Conservation (phyloP, 805 yeast genomes). For the Grigorovia humatica region DNA sequence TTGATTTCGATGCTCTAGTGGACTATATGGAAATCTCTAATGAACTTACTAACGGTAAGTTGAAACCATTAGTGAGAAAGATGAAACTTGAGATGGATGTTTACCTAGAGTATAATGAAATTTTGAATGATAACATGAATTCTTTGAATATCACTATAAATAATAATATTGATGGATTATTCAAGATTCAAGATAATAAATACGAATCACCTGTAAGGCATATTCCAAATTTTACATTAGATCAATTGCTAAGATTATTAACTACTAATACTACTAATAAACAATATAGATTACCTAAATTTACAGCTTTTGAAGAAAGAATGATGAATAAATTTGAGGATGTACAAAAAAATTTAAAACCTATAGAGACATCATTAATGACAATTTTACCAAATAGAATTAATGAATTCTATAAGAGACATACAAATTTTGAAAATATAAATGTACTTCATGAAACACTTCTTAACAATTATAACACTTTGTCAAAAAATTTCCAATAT, state of each 20-base stretch:
- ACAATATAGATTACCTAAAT: constrained; percentile 30
- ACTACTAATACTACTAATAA: background rate
- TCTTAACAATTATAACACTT: constrained; percentile 30
- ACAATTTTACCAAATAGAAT: constrained; percentile 41
- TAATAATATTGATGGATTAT: constrained; percentile 27
- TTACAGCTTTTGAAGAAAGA: constrained; percentile 30
- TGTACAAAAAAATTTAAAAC: constrained; percentile 36
- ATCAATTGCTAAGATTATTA: constrained; percentile 26
- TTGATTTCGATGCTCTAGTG: constrained; percentile 4
- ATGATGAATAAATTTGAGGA: constrained; percentile 34
- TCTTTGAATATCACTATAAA: constrained; percentile 34
- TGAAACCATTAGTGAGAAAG: constrained; percentile 21
- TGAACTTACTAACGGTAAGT: constrained; percentile 15
- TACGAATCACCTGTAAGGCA: constrained; percentile 34
- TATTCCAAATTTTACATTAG: constrained; percentile 30
- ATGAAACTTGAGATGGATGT: constrained; percentile 31
- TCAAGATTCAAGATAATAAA: constrained; percentile 31
- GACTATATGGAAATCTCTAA: constrained; percentile 4
- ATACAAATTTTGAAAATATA: constrained; percentile 15
- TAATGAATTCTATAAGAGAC: constrained; percentile 34
- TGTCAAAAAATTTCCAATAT: constrained; percentile 33
- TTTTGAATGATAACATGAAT: constrained; percentile 32
- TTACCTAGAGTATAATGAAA: constrained; percentile 36
- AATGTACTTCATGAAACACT: constrained; percentile 24
- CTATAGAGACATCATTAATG: constrained; percentile 42